phyloP scores from a whole-genome alignment of 441 rosid genomes.

The Isatis lusitanica region DNA sequence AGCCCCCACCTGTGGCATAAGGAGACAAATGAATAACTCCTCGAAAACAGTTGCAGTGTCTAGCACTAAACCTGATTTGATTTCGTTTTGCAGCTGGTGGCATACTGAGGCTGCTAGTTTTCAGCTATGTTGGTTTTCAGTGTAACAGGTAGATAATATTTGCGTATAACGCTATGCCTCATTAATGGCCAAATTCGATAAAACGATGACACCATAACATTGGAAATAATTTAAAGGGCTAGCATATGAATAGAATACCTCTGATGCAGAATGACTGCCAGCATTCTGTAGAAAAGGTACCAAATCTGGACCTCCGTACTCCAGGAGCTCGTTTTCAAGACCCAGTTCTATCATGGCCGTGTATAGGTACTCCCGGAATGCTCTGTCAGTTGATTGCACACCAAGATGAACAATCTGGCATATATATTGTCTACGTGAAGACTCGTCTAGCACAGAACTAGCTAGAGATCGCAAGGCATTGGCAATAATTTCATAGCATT shows the following conservation, averaged over 20 bases:
- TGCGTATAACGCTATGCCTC: slow-evolving; percentile 2
- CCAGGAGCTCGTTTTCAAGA: slow-evolving; percentile 89
- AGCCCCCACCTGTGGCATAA: slow-evolving; percentile 43
- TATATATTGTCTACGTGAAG: slow-evolving; percentile 72
- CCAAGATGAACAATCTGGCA: slow-evolving; percentile 96
- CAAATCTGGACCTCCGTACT: slow-evolving; percentile 97
- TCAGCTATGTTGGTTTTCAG: slow-evolving; percentile 4
- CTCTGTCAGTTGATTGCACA: slow-evolving; percentile 85
- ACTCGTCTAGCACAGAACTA: slow-evolving; percentile 61
- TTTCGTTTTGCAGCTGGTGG: slow-evolving; percentile 16
- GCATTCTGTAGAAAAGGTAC: slow-evolving; percentile 90
- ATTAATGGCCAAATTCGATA: neutral
- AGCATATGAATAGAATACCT: slow-evolving; percentile 46
- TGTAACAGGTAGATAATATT: neutral
- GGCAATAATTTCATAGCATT: slow-evolving; percentile 84
- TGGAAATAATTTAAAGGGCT: slow-evolving; percentile 13
- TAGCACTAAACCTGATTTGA: slow-evolving; percentile 11
- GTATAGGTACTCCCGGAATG: slow-evolving; percentile 83
- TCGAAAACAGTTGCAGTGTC: slow-evolving; percentile 16
- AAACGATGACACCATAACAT: neutral
- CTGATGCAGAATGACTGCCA: slow-evolving; percentile 62
- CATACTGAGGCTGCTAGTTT: slow-evolving; percentile 15
- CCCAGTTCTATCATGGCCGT: slow-evolving; percentile 82
- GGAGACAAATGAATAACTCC: slow-evolving; percentile 14
- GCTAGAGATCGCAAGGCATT: slow-evolving; percentile 71